A percentile compares a stretch with the other conserved stretches of the same genome.
Evolutionary conservation across 2,329 filamentous ascomycete genomes (phyloP).

Genomic region (Aspergillus pseudoglaucus): DNA sequence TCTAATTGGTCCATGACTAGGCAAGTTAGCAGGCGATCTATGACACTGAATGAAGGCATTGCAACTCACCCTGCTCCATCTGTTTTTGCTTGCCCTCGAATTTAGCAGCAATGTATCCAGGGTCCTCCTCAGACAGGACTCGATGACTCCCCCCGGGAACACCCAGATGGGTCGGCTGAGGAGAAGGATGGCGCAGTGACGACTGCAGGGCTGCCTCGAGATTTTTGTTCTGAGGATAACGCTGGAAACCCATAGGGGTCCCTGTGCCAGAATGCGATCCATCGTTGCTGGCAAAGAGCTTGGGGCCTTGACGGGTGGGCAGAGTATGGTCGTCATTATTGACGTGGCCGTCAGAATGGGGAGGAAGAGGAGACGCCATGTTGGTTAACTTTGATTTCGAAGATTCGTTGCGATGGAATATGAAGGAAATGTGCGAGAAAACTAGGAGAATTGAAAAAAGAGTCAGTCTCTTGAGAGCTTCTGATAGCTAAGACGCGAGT

Average conservation of each 20-base stretch:
- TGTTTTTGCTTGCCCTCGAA: constrained; percentile 91
- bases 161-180: constrained; percentile 79
- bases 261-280: constrained; percentile 29
- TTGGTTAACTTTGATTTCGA: background rate
- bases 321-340: constrained; percentile 22
- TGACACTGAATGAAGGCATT: background rate
- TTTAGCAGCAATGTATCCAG: constrained; percentile 89
- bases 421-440: constrained; percentile 1
- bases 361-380: constrained; percentile 27
- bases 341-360: constrained; percentile 18
- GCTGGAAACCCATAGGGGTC: constrained; percentile 38
- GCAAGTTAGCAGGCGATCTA: background rate
- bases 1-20: constrained; percentile 74
- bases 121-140: constrained; percentile 77
- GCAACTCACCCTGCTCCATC: constrained; percentile 66
- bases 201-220: constrained; percentile 47
- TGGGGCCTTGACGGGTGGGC: constrained; percentile 24
- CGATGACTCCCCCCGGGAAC: constrained; percentile 60
- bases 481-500: background rate
- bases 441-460: background rate
- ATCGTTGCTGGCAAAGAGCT: constrained; percentile 28
- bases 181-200: constrained; percentile 65
- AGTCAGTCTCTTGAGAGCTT: background rate
- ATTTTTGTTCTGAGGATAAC: constrained; percentile 49
- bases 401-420: background rate